Conservation (phyloP, 2,329 filamentous ascomycete genomes). For the Fusarium annulatum region DNA sequence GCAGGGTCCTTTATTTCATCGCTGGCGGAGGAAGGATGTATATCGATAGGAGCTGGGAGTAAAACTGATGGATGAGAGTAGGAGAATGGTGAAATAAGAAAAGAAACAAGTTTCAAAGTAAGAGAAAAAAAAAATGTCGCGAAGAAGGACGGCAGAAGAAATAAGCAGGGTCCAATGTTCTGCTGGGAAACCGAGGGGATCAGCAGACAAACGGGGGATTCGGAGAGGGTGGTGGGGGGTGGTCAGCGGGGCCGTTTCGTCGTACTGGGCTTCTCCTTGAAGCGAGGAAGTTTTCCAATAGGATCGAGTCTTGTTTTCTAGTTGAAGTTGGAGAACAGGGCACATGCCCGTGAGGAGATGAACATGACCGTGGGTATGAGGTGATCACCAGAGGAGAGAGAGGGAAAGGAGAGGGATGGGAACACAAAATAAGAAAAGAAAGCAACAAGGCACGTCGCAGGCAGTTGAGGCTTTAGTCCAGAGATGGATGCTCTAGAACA, state of each 20-base stretch:
- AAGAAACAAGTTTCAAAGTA: slow-evolving; percentile 7
- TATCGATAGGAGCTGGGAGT: neutral
- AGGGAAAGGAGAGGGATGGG: neutral
- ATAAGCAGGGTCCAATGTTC: slow-evolving; percentile 9
- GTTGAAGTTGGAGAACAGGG: slow-evolving; percentile 24
- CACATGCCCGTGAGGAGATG: slow-evolving; percentile 39
- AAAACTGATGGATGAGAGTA: slow-evolving; percentile 3
- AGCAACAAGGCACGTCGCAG: neutral
- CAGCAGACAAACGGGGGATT: too few relatives aligned
- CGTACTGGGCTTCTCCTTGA: slow-evolving; percentile 17
- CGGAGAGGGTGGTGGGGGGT: neutral
- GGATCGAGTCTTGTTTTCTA: slow-evolving; percentile 15
- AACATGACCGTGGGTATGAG: slow-evolving; percentile 40
- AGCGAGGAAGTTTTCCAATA: slow-evolving; percentile 15
- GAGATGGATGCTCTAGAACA: slow-evolving; percentile 26
- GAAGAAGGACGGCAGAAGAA: slow-evolving; percentile 20
- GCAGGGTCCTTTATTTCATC: slow-evolving; percentile 41
- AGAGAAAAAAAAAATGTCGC: slow-evolving; percentile 26
- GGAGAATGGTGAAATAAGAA: slow-evolving; percentile 12
- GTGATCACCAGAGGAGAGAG: slow-evolving; percentile 34
- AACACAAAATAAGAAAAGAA: neutral
- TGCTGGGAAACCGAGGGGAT: too few relatives aligned
- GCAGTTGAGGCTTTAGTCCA: slow-evolving; percentile 15
- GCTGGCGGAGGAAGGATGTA: slow-evolving; percentile 18
- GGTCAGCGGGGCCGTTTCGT: slow-evolving; percentile 40